Evolutionary conservation across 768 basidiomycete species (phyloP), one percentile per base, ranked within the genome.

Genomic region (Fomitopsis serialis): DNA sequence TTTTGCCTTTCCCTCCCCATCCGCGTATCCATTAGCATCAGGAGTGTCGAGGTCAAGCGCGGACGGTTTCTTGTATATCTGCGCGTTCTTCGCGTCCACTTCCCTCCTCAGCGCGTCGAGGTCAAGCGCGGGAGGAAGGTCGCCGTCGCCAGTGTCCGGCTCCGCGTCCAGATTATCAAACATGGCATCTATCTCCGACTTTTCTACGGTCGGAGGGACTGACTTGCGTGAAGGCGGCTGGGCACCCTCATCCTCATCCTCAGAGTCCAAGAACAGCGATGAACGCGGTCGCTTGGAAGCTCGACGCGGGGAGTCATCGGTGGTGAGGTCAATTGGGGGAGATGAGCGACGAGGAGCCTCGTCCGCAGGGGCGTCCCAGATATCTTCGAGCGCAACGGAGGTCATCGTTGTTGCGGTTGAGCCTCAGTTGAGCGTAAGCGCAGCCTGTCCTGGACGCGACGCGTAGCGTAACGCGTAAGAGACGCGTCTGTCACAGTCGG

Each of bases 331-430:
- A 13, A 60, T 54, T 11, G 50, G 45, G 22, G 34, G 17, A 3
- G 52, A 46, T 24, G 15, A 7, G n/a, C 51, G 51, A 10, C 46
- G 48, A 19, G 66, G 62, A 32, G 58, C 55, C 42, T 70, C 61
- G 22, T 65, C 69, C 56, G 74, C 62, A 35, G 79, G 77, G 22
- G 75, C 77, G 59, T 85, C 77, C 81, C 81, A 86, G 64, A 87
- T 86, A 58, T 75, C 72, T 58, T 29, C 40, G 29, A 49, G 32
- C 17, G 45, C 37, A 35, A 43, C 46, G 29, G 48, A 51, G 47
- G 52, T 24, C 52, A 56, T 49, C 36, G 48, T 34, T 23, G 35
- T 19, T 23, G 8, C 7, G 15, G 7, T 40, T 40, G 37, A 40
- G 37, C 37, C 7, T 15, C 7, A 7, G 19, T 5, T 15, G 37